Conservation (phyloP, 2,329 filamentous ascomycete genomes). For the Diplodia seriata region DNA sequence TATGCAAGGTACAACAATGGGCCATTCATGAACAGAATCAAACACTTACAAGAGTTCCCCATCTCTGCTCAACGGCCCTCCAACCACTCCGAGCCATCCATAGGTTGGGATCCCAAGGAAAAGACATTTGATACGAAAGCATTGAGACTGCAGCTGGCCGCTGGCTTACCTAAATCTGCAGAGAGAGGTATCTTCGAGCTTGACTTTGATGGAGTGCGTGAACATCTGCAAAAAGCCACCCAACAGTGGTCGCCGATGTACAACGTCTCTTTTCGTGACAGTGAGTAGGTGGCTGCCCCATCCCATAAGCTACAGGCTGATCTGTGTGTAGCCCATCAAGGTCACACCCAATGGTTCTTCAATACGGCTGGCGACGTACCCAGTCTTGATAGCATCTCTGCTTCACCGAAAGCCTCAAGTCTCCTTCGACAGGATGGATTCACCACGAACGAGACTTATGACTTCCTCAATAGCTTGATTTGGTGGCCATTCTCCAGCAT, state of each 20-base stretch:
- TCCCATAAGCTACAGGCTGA: background rate
- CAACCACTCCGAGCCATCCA: background rate
- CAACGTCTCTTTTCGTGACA: background rate
- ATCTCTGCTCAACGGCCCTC: background rate
- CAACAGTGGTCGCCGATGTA: slow-evolving; percentile 11
- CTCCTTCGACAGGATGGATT: background rate
- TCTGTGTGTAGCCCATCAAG: background rate
- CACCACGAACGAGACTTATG: slow-evolving; percentile 1
- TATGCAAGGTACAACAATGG: background rate
- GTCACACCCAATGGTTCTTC: background rate
- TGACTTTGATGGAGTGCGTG: background rate
- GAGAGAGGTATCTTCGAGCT: background rate
- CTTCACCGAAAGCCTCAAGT: background rate
- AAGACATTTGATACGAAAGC: background rate
- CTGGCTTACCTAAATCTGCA: background rate
- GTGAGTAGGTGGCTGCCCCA: background rate
- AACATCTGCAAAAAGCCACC: background rate
- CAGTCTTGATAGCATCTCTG: too few relatives aligned
- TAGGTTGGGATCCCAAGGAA: background rate
- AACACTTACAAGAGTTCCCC: background rate
- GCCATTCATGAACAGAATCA: background rate
- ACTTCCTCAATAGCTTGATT: slow-evolving; percentile 8
- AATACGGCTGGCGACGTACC: background rate
- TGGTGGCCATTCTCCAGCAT: background rate
- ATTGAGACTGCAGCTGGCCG: background rate